These are phyloP conservation scores for Gentiana macrophylla DNA, from an alignment of 257 asterid genomes.

Conservation along the genomic window DNA sequence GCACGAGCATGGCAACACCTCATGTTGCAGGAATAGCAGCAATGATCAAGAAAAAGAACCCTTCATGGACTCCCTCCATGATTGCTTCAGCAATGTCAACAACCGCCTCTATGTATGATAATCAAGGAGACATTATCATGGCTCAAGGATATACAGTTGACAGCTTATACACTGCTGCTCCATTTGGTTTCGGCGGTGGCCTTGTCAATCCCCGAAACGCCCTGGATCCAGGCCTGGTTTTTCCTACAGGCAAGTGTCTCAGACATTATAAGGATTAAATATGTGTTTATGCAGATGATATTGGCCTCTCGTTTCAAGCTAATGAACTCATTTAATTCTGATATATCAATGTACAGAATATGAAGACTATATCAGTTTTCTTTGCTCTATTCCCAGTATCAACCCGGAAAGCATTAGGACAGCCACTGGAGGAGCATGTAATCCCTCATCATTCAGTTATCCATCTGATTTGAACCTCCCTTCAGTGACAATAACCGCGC, in stretches of 20 bases:
- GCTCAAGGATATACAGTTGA: slow-evolving; percentile 58
- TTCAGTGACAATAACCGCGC: slow-evolving; percentile 66
- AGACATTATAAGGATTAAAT: neutral
- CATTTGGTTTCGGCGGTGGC: slow-evolving; percentile 84
- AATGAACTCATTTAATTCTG: neutral
- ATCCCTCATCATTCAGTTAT: slow-evolving; percentile 28
- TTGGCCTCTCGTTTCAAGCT: neutral
- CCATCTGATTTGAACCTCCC: slow-evolving; percentile 78
- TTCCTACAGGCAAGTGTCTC: slow-evolving; percentile 39
- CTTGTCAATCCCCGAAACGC: slow-evolving; percentile 64
- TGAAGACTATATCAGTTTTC: slow-evolving; percentile 58
- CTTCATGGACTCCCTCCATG: slow-evolving; percentile 85
- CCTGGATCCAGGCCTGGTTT: slow-evolving; percentile 66
- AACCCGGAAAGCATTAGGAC: slow-evolving; percentile 37
- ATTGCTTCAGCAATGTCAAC: slow-evolving; percentile 92
- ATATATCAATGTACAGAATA: slow-evolving; percentile 35
- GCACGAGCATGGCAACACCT: slow-evolving; percentile 99
- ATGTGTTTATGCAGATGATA: too few species aligned
- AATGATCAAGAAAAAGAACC: slow-evolving; percentile 53
- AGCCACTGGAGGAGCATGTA: slow-evolving; percentile 73
- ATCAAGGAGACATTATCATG: slow-evolving; percentile 72
- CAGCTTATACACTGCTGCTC: slow-evolving; percentile 53
- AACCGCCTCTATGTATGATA: slow-evolving; percentile 63
- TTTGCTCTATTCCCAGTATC: slow-evolving; percentile 70
- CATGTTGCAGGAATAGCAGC: slow-evolving; percentile 92